Base-by-base conservation (phyloP, 2,329 filamentous ascomycete species). In the Pestalotiopsis fici region DNA sequence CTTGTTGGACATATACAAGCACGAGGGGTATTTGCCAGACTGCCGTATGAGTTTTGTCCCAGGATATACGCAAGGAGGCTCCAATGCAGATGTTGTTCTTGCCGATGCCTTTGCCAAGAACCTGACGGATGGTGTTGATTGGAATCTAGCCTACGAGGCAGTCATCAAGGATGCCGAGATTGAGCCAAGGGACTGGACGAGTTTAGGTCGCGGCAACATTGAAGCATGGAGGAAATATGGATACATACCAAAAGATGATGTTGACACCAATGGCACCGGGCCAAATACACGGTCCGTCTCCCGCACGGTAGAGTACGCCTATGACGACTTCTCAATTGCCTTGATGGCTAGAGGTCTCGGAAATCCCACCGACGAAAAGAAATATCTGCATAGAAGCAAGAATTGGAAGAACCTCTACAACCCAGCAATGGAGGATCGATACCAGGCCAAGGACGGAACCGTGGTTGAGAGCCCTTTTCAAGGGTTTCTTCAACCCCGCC, bases 1-100 rank as follows among this genome's bases (percentile, higher is more conserved):
- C 60, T 78, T 95, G 60, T 81, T 95, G 1, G 91, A 94, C 71
- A 93, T 89, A 12, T 95, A 94, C 76, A 83, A 84, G 55, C 83
- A 91, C 74, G 87, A 85, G 60, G 83, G 83, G 50, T 78, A 90
- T 74, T 81, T 95, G 3, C 92, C 92, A 0, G 92, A 95, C 77
- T 94, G 92, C 77, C 86, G 91, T 61, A 94, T 94, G 91, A 89
- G 87, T 23, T 87, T 94, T 60, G 92, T 88, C 79, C 92, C 92
- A 74, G 92, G 92, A 0, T 93, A 85, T 75, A 92, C 90, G 0
- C 92, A 94, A 77, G 92, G 92, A 15, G 92, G 92, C 0, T 93
- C 90, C 2, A 94, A 94, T 71, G 90, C 91, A 7, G 92, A 94
- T 70, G 85, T 93, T 1, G 87, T 94, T 12, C 83, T 94, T 3